Evolutionary conservation across 768 basidiomycete genomes (phyloP).

Genomic region (Macrolepiota albuminosa): DNA sequence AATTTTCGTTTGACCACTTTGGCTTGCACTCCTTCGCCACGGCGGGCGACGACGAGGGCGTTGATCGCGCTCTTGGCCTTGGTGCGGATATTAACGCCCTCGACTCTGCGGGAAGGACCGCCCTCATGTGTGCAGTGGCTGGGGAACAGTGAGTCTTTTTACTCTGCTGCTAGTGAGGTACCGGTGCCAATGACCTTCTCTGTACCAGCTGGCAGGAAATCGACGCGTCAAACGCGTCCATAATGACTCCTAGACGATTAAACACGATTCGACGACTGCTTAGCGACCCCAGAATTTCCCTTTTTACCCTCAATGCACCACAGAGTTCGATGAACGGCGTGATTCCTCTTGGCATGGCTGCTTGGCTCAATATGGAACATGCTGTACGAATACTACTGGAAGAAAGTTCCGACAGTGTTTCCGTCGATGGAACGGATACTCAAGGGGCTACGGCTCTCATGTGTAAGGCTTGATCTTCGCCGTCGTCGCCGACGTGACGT

Average conservation of each 20-base stretch:
- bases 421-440: slow-evolving; percentile 70
- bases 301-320: slow-evolving; percentile 72
- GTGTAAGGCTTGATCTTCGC: slow-evolving; percentile 49
- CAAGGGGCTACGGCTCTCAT: slow-evolving; percentile 79
- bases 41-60: slow-evolving; percentile 48
- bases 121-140: slow-evolving; percentile 65
- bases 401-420: slow-evolving; percentile 53
- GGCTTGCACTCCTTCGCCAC: slow-evolving; percentile 53
- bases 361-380: slow-evolving; percentile 66
- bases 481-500: slow-evolving; percentile 16
- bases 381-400: slow-evolving; percentile 64
- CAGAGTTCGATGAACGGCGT: slow-evolving; percentile 67
- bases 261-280: slow-evolving; percentile 52
- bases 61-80: slow-evolving; percentile 46
- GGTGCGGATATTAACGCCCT: slow-evolving; percentile 69
- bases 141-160: slow-evolving; percentile 56
- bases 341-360: slow-evolving; percentile 72
- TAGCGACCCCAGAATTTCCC: slow-evolving; percentile 51
- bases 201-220: slow-evolving; percentile 57
- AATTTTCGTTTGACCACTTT: slow-evolving; percentile 30
- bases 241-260: slow-evolving; percentile 53
- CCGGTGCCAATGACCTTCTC: slow-evolving; percentile 3
- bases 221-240: slow-evolving; percentile 69
- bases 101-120: slow-evolving; percentile 56
- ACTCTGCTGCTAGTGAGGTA: slow-evolving; percentile 3